Evolutionary conservation across 148 eudicot species (phyloP), one percentile per base, ranked within the genome.

Genomic region (Fagopyrum homotropicum): DNA sequence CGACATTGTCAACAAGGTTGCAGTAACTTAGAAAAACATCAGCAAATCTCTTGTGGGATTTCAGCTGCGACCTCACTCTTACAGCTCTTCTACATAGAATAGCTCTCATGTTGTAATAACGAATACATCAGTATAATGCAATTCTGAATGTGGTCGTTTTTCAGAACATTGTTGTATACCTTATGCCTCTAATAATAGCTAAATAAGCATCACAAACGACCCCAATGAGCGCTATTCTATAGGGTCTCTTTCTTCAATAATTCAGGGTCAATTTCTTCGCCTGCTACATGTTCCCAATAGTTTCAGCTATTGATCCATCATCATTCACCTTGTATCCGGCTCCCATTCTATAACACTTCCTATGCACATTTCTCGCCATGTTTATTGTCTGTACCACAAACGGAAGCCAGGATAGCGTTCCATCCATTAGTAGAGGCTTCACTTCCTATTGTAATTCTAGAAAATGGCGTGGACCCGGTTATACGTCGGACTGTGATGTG

Each of bases 281-380:
- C 98, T 57, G 90, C 91, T 4, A 85, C 85, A 44, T 92, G 97
- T 80, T 90, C 99, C 99, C 98, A 92, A 83, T 96, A 96, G 79
- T 80, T 89, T 92, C 99, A 69, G 82, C 90, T 5, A 89, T 88
- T 15, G 78, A 79, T 64, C 98, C 99, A 75, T 88, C 87, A 7
- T 81, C 76, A 72, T 81, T 83, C 43, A 88, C 94, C 55, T 80
- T 92, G 84, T 96, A 96, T 76, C 99, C 99, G 63, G 84, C 91
- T 70, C 99, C 99, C 99, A 96, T 96, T 29, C 98, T 88, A 83
- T 96, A 96, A 45, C 97, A 79, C 4, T 84, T 86, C 6, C 98
- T 91, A 78, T 96, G 99, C 80, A 96, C 99, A 75, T 92, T 92
- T 73, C 99, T 90, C 45, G 98, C 99, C 99, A 96, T 96, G 72